Evolutionary conservation across 768 basidiomycete species (phyloP), one percentile per base, ranked within the genome.

Genomic region (Trametes sanguinea): DNA sequence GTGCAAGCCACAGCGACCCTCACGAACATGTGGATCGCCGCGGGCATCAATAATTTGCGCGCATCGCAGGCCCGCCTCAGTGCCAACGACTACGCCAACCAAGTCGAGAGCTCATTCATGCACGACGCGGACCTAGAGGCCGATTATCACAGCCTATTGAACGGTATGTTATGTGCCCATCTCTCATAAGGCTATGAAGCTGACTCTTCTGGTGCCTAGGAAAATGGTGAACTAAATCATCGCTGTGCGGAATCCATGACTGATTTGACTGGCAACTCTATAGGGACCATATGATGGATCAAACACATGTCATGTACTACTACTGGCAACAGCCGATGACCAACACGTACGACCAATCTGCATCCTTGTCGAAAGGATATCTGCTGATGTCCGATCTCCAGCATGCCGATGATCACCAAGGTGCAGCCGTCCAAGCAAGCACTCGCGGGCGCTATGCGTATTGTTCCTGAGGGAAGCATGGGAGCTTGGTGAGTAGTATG

Each of bases 291-390:
- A 88, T 89, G 82, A 87, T 90, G 84, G 85, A 87, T 68, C 87
- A 88, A 69, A 86, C 86, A n/a, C 86, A 84, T 72, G 68, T 85
- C 58, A 81, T 82, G 57, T 88, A 86, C 64, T 83, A 80, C 64
- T 88, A 90, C 72, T 88, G 87, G 85, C 88, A 90, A 61, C 86
- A 87, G 67, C 87, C 87, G 4, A 84, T 84, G 82, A 78, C 80
- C 16, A 84, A 89, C 72, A 82, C 82, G 80, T 83, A 55, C 43
- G 80, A 72, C 7, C 0, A 9, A 42, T 17, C 33, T 4, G 55
- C 30, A 4, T 32, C n/a, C 35, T 2, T 17, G 7, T 17, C 17
- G 17, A 13, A 16, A 35, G 7, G 4, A 11, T 13, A 13, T 3
- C 10, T 53, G 3, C 32, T 22, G 45, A 40, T 30, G 45, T 60